Evolutionary conservation across 164 flowering plant genomes (phyloP), one percentile per base, ranked within the genome.

Genomic region (Vitis rotundifolia): DNA sequence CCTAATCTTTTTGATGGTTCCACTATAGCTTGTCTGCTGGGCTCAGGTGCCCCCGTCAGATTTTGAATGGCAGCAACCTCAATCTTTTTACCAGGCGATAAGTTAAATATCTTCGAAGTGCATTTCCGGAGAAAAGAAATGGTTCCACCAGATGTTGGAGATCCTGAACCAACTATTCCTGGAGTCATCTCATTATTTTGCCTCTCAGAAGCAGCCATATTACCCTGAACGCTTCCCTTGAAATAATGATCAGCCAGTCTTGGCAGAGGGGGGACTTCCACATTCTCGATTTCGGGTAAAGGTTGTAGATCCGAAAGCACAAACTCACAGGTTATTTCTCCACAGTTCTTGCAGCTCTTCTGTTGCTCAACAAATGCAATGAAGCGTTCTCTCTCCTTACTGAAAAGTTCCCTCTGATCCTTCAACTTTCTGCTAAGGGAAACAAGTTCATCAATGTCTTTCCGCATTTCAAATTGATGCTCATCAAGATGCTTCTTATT

Each of bases 91-190:
- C 60, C 58, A 10, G 87, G 80, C 19, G 87, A 84, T 15, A 80
- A 53, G 3, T 59, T 76, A 49, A 82, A 75, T 16, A 84, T 74
- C 71, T 82, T 84, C 13, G 87, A 72, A 16, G 85, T 84, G 76
- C 87, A 84, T 64, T 80, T 80, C 12, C 78, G 81, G 4, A 84
- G 75, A 82, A 82, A 82, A 59, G 86, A 83, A 37, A 72, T 61
- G 26, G 83, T 75, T 48, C 77, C 79, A 73, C 71, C 80, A 67
- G 81, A 76, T n/a, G 72, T 13, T 16, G 83, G 85, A 54, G 83
- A 77, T 69, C 75, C 78, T 49, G 73, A 73, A 61, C 60, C 77
- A 59, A 31, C 63, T 3, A 2, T 57, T 49, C 18, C 48, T 8
- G 82, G 87, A 55, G 84, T 64, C 19, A 15, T n/a, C 15, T 71